Base-by-base conservation (phyloP, 2,329 filamentous ascomycete genomes). In the Proliferodiscus dingleyae region DNA sequence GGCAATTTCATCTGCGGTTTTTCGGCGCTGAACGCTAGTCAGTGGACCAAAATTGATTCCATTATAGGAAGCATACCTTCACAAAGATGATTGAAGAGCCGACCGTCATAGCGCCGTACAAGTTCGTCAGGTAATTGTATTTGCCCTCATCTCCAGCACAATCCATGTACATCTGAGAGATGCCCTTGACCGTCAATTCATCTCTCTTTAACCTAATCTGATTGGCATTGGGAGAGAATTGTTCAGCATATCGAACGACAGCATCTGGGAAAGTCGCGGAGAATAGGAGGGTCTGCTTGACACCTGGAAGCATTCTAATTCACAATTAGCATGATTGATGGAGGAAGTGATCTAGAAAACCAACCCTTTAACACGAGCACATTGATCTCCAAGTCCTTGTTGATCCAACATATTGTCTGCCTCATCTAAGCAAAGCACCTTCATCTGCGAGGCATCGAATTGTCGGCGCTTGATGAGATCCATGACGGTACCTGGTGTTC, bases 341-440 rank as follows among this genome's bases (percentile, higher is more conserved):
- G 37, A 15, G 22, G 22, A 13, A 11, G 30, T 13, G 3, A n/a
- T n/a, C 8, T 21, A 13, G 13, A 21, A 36, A 22, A 70, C 81
- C 60, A 69, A 93, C 88, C 69, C 68, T 72, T 94, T 95, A 58
- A 96, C 88, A 56, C 90, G 83, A 58, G 89, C 79, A 67, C 91
- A 97, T 69, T 98, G 93, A 48, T 97, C 93, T 42, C 93, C 93
- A 45, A 98, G 75, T 41, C 93, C 91, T 68, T 95, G 89, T 68
- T 91, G 85, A 63, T 97, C 93, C 49, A 98, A 73, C 93, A 98
- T 98, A 71, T 96, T 97, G 71, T 98, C 93, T 46, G 93, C 93
- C 71, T 98, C 93, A 61, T 98, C 93, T 43, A 98, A 77, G 45
- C 96, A 91, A 50, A 98, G 77, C 7, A 95, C 78, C 66, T 82